Evolutionary conservation across 345 rosid species (phyloP).

Genomic region (Ceriops zippeliana): DNA sequence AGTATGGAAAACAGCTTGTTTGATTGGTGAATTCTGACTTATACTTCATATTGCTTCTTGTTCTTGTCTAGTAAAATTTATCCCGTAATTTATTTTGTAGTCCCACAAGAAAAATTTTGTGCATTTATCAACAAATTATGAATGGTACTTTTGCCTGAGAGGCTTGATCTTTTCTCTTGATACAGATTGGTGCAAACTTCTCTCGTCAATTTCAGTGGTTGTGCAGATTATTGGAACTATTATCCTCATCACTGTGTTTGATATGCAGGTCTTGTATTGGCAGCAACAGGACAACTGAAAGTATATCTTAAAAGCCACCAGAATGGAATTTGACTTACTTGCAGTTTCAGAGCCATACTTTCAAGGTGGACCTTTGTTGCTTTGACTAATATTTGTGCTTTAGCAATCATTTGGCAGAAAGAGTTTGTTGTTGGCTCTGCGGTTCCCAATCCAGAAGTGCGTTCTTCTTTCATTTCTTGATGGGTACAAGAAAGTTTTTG

Average conservation of each 20-base stretch:
- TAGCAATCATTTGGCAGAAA: neutral
- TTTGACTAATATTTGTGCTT: neutral
- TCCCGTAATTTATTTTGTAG: neutral
- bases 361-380: constrained; percentile 18
- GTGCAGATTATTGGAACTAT: neutral
- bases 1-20: neutral
- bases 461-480: no score
- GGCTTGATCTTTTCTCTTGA: neutral
- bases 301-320: constrained; percentile 42
- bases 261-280: constrained; percentile 68
- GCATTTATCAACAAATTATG: neutral
- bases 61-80: neutral
- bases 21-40: neutral
- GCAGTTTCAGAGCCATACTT: constrained; percentile 10
- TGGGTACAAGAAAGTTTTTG: no score
- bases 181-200: neutral
- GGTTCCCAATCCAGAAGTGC: no score
- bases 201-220: neutral
- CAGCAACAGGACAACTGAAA: constrained; percentile 67
- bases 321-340: constrained; percentile 40
- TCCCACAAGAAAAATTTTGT: neutral
- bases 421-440: no score
- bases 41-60: no score
- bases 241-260: constrained; percentile 7
- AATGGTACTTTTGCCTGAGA: neutral